Base-by-base conservation (phyloP, 2,329 filamentous ascomycete genomes). In the Paecilomyces variotii region DNA sequence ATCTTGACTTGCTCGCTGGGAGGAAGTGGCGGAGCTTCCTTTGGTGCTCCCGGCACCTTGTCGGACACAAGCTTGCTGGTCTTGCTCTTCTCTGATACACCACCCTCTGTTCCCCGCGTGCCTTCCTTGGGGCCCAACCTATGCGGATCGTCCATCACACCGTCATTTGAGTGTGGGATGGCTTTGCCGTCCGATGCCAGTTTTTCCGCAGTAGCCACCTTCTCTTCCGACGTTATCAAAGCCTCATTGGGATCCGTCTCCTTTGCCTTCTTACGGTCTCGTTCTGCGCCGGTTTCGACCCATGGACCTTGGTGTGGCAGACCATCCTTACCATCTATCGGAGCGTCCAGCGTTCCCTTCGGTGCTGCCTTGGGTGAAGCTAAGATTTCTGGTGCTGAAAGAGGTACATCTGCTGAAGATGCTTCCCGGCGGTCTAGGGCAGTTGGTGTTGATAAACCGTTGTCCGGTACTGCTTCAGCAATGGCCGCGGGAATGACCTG, bases 71-170 rank as follows among this genome's bases (percentile, higher is more conserved):
- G 81, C 68, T 88, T 87, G 61, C 84, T 83, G 54, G 86, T 87
- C 77, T 91, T 94, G 65, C 86, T 86, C 75, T 95, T 96, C 71
- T 92, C 89, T 27, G 88, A 91, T 50, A 97, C 90, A 56, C 93
- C 92, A 11, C 91, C 92, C 69, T 92, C 89, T 1, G 90, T 96
- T 45, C 93, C 93, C 3, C 88, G 90, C 1, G 90, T 95, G 53
- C 92, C 93, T 71, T 91, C 83, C 70, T 91, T 92, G 3, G 92
- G 90, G 49, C 84, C 82, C 39, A 82, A 77, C 64, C 91, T 82
- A 70, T 89, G 83, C 62, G 88, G 89, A 73, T 97, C 92, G 69
- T 96, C 89, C 93, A 97, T 97, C 59, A 97, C 91, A 49, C 92
- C 91, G 70, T 96, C 82, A 60, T 85, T 83, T 35, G 79, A 81